Evolutionary conservation across 192 early-diverging fungal species (phyloP).

Genomic region (Phlyctochytrium bullatum): DNA sequence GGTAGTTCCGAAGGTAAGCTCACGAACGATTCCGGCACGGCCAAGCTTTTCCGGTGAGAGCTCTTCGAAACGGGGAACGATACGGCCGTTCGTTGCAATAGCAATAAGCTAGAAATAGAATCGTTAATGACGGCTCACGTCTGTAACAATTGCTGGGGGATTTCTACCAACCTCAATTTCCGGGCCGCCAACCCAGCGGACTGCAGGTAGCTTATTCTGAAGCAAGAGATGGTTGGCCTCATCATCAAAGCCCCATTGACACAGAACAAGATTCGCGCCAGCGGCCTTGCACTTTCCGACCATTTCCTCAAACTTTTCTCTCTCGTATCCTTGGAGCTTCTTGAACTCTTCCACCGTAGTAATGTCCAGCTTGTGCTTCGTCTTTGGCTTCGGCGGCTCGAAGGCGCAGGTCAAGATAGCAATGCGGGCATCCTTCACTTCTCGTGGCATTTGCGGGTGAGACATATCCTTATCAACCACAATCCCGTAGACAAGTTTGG

Average conservation of each 20-base stretch:
- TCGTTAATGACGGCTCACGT: conserved; percentile 7
- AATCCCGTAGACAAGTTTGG: conserved; percentile 91
- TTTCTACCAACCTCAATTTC: conserved; percentile 81
- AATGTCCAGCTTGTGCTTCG: conserved; percentile 99
- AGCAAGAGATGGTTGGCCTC: conserved; percentile 98
- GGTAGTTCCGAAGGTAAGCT: conserved; percentile 94
- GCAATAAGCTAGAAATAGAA: conserved; percentile 73
- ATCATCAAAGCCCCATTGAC: conserved; percentile 99
- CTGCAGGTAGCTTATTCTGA: conserved; percentile 95
- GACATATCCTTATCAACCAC: conserved; percentile 99
- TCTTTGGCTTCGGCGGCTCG: conserved; percentile 99
- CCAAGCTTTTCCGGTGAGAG: conserved; percentile 86
- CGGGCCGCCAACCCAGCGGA: conserved; percentile 99
- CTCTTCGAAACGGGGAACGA: conserved; percentile 99
- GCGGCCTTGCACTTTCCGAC: conserved; percentile 95
- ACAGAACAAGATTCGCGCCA: conserved; percentile 97
- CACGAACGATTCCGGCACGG: conserved; percentile 89
- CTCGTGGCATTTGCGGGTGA: conserved; percentile 99
- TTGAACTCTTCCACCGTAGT: conserved; percentile 98
- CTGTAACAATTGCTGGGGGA: too few species aligned
- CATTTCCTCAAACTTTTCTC: conserved; percentile 96
- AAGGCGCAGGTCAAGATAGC: conserved; percentile 99
- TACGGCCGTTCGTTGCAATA: conserved; percentile 99
- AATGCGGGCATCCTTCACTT: conserved; percentile 91
- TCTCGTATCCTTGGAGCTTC: conserved; percentile 94